Conservation (phyloP, 352 stramenopile species). For the Phytophthora kernoviae region DNA sequence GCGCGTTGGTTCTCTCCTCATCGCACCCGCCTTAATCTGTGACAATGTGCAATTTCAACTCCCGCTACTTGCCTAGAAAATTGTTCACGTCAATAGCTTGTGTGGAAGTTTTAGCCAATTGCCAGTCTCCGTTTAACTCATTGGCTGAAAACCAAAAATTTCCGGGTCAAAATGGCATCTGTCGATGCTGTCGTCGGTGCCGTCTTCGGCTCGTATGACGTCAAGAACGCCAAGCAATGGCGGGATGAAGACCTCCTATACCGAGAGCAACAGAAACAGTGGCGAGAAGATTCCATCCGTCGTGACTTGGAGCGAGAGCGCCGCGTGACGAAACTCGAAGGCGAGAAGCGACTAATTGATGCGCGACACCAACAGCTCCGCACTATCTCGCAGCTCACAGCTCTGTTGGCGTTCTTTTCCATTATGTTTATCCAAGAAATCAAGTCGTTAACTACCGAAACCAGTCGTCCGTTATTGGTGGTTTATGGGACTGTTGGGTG, state of each 20-base stretch:
- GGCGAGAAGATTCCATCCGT: constrained; percentile 72
- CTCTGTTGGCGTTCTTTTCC: constrained; percentile 71
- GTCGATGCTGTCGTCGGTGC: constrained; percentile 72
- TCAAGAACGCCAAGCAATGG: constrained; percentile 88
- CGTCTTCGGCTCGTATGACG: constrained; percentile 85
- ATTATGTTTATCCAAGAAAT: constrained; percentile 82
- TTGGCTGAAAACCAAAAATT: background rate
- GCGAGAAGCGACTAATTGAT: constrained; percentile 80
- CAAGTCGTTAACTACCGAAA: constrained; percentile 41
- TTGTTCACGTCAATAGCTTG: no score
- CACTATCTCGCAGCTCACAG: constrained; percentile 63
- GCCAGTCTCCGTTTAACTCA: background rate
- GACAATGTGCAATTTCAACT: no score
- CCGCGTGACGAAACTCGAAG: constrained; percentile 76
- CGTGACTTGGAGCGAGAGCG: constrained; percentile 75
- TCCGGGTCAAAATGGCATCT: constrained; percentile 29
- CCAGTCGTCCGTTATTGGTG: constrained; percentile 58
- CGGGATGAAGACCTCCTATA: constrained; percentile 77
- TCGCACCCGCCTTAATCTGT: no score
- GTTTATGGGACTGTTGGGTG: constrained; percentile 63
- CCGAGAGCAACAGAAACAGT: constrained; percentile 82
- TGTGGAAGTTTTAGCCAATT: no score
- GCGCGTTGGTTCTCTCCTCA: no score
- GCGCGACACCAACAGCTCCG: constrained; percentile 68
- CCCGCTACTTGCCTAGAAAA: no score